A percentile compares a stretch with the other conserved stretches of the same genome.
Evolutionary conservation across 2,329 filamentous ascomycete species (phyloP).

Genomic region (Immersiporthe knoxdaviesiana): DNA sequence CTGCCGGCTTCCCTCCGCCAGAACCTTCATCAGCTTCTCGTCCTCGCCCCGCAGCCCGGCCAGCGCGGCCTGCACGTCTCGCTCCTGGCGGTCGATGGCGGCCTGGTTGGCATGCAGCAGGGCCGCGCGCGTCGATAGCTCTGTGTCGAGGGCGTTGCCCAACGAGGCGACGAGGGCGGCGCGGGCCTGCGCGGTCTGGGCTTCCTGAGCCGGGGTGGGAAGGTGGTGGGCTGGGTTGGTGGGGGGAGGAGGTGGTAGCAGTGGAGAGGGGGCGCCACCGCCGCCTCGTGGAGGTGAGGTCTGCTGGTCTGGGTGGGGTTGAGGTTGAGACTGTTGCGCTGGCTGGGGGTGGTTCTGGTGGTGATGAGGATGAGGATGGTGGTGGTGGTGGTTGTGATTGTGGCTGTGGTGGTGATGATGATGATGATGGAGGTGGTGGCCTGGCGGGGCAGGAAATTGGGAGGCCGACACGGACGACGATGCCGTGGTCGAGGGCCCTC

Average conservation of each 20-base stretch:
- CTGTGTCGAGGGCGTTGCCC: slow-evolving; percentile 70
- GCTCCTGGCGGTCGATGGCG: slow-evolving; percentile 69
- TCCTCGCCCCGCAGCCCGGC: slow-evolving; percentile 64
- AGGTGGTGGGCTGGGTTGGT: slow-evolving; percentile 42
- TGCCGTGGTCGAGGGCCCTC: slow-evolving; percentile 26
- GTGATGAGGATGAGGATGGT: not conserved
- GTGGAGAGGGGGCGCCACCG: not conserved
- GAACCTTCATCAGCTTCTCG: slow-evolving; percentile 66
- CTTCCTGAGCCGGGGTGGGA: slow-evolving; percentile 47
- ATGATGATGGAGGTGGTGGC: not conserved
- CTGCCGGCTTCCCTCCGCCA: slow-evolving; percentile 62
- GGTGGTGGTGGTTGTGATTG: not conserved
- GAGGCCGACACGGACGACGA: slow-evolving; percentile 30
- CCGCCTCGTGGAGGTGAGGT: not conserved
- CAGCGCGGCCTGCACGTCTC: slow-evolving; percentile 64
- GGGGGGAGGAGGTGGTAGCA: slow-evolving; percentile 16
- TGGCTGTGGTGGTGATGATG: too few species aligned
- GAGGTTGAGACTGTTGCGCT: not conserved
- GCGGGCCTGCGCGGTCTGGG: slow-evolving; percentile 60
- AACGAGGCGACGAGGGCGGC: slow-evolving; percentile 64
- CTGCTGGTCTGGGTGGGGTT: slow-evolving; percentile 8
- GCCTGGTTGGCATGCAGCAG: slow-evolving; percentile 71
- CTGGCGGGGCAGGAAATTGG: slow-evolving; percentile 17
- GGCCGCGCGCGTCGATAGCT: slow-evolving; percentile 68
- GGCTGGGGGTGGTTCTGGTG: not conserved